A percentile compares a stretch with the other conserved stretches of the same genome.
Evolutionary conservation across 2,329 filamentous ascomycete species (phyloP).

Genomic region (Fusarium sp.): DNA sequence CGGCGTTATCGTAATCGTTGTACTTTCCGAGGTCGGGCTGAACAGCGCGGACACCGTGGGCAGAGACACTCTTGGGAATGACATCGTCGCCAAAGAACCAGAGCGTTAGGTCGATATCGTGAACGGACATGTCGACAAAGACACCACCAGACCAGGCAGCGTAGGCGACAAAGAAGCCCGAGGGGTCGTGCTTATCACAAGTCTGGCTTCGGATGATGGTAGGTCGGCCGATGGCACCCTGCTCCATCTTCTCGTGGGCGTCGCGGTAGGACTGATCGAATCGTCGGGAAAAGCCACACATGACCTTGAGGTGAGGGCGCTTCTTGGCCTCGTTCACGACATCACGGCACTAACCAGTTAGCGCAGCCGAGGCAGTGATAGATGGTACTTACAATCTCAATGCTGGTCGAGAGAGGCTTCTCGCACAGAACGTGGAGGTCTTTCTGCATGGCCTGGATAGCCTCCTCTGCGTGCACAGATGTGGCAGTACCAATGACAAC

Average conservation of each 20-base stretch:
- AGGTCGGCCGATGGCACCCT: slow-evolving; percentile 69
- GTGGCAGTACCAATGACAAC: slow-evolving; percentile 58
- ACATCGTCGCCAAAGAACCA: slow-evolving; percentile 50
- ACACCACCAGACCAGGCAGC: slow-evolving; percentile 74
- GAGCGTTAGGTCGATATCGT: slow-evolving; percentile 65
- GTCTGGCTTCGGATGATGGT: slow-evolving; percentile 74
- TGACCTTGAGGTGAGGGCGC: slow-evolving; percentile 70
- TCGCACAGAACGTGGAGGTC: slow-evolving; percentile 69
- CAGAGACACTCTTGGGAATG: slow-evolving; percentile 44
- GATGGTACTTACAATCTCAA: slow-evolving; percentile 23
- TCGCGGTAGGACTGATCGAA: slow-evolving; percentile 76
- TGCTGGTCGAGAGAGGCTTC: slow-evolving; percentile 69
- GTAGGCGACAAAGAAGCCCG: slow-evolving; percentile 76
- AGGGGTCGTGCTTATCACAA: slow-evolving; percentile 73
- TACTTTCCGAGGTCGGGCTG: slow-evolving; percentile 44
- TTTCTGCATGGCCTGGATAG: slow-evolving; percentile 66
- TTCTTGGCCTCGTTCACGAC: slow-evolving; percentile 28
- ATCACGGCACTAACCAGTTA: slow-evolving; percentile 4
- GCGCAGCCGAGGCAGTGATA: not conserved
- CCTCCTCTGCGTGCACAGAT: slow-evolving; percentile 68
- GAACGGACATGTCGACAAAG: slow-evolving; percentile 77
- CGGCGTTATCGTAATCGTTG: slow-evolving; percentile 48
- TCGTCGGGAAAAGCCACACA: slow-evolving; percentile 53
- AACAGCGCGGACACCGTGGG: slow-evolving; percentile 46
- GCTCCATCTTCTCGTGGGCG: slow-evolving; percentile 63